Conservation (phyloP, 2,329 filamentous ascomycete species). For the Xylariaceae sp. region DNA sequence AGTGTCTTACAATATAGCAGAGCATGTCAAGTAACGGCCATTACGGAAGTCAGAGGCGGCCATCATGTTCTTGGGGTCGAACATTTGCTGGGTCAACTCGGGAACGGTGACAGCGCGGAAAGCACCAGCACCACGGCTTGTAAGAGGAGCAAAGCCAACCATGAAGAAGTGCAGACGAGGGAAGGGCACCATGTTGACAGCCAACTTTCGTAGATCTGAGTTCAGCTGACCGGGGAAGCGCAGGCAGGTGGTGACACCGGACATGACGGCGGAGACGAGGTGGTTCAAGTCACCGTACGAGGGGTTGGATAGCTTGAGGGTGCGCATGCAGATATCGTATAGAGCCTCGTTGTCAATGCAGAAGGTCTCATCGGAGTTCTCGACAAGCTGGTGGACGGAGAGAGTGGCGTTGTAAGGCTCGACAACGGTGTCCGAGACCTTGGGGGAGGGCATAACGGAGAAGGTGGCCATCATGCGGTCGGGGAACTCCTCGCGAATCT, state of each 20-base stretch:
- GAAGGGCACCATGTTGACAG: conserved; percentile 99
- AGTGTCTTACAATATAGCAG: conserved; percentile 84
- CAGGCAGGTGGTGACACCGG: conserved; percentile 96
- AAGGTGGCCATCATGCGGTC: conserved; percentile 99
- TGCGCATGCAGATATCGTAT: conserved; percentile 99
- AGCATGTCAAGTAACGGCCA: conserved; percentile 99
- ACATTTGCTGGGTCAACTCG: conserved; percentile 99
- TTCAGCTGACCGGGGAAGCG: conserved; percentile 99
- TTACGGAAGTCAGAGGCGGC: conserved; percentile 99
- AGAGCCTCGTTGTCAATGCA: conserved; percentile 99
- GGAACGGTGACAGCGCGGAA: conserved; percentile 98
- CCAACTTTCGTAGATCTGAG: conserved; percentile 99
- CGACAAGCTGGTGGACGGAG: conserved; percentile 97
- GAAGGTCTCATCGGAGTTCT: conserved; percentile 99
- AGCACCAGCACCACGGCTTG: conserved; percentile 86
- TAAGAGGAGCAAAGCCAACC: conserved; percentile 99
- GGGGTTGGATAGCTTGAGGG: conserved; percentile 97
- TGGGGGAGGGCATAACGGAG: conserved; percentile 97
- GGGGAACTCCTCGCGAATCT: conserved; percentile 99
- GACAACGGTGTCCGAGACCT: conserved; percentile 99
- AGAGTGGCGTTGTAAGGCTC: conserved; percentile 99
- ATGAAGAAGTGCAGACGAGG: conserved; percentile 99
- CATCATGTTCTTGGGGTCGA: conserved; percentile 99
- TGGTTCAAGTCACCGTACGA: conserved; percentile 99
- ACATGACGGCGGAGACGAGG: conserved; percentile 99